These are phyloP conservation scores for Cucurbita pepo DNA, from an alignment of 306 rosid species.

Conservation along the genomic window DNA sequence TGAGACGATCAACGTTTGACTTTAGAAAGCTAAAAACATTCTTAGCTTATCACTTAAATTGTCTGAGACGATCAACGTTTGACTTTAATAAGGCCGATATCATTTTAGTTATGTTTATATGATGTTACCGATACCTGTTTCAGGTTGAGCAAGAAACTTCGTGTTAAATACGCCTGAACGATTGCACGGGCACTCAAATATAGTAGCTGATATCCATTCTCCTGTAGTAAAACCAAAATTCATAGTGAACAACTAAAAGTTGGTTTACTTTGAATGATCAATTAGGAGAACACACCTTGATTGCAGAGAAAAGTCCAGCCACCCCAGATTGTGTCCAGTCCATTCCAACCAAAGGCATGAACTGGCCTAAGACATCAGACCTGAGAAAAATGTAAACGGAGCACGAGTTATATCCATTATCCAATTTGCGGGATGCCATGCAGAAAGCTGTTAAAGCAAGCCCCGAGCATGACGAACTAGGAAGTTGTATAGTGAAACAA, in stretches of 20 bases:
- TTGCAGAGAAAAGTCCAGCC: slow-evolving; percentile 79
- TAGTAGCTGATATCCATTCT: slow-evolving; percentile 93
- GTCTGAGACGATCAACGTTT: not conserved
- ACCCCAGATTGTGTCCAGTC: slow-evolving; percentile 99
- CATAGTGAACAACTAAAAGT: not conserved
- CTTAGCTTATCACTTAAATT: not conserved
- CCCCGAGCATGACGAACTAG: not conserved
- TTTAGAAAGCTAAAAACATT: not conserved
- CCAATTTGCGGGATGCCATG: not conserved
- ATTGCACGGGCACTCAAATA: slow-evolving; percentile 97
- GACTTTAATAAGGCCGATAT: not conserved
- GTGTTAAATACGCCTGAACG: slow-evolving; percentile 84
- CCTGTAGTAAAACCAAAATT: slow-evolving; percentile 28
- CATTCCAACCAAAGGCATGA: slow-evolving; percentile 97
- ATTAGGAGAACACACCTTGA: slow-evolving; percentile 36
- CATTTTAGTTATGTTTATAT: not conserved
- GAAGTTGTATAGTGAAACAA: not conserved
- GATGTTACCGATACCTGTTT: not conserved
- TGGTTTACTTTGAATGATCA: not conserved
- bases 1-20: not conserved
- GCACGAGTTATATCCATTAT: not conserved
- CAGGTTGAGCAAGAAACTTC: slow-evolving; percentile 46
- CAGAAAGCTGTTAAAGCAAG: not conserved
- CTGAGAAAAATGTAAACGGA: slow-evolving; percentile 17
- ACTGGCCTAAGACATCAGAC: slow-evolving; percentile 95